phyloP scores from a whole-genome alignment of 78 protist genomes.

The Cavenderia fasciculata region DNA sequence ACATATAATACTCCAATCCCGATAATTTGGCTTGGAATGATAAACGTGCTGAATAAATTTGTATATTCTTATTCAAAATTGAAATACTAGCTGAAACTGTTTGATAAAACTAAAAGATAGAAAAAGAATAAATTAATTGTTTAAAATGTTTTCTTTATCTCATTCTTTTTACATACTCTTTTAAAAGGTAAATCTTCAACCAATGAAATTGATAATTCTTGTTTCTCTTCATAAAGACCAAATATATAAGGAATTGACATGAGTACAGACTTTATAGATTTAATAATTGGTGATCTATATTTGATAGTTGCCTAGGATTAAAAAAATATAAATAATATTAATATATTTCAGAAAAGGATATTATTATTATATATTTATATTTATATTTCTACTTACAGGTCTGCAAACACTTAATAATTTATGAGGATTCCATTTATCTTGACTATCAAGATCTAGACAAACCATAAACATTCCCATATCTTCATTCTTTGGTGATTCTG shows the following conservation, averaged over 20 bases:
- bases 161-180: conserved; percentile 10
- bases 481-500: conserved; percentile 70
- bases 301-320: conserved; percentile 25
- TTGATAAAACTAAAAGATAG: conserved; percentile 37
- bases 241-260: conserved; percentile 13
- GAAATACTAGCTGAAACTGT: conserved; percentile 30
- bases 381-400: conserved; percentile 55
- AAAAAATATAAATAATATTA: background rate
- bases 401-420: conserved; percentile 22
- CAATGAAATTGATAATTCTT: conserved; percentile 32
- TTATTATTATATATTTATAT: no score
- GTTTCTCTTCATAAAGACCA: conserved; percentile 62
- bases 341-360: no score
- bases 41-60: conserved; percentile 51
- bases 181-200: conserved; percentile 50
- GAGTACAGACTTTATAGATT: background rate
- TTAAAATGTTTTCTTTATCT: background rate
- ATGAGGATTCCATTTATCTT: conserved; percentile 71
- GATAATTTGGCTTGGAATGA: conserved; percentile 33
- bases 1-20: conserved; percentile 48
- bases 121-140: background rate
- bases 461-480: conserved; percentile 73
- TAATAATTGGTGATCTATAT: conserved; percentile 28
- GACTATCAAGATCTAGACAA: conserved; percentile 43
- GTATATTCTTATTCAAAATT: conserved; percentile 49